Evolutionary conservation across 768 basidiomycete genomes (phyloP), one percentile per base, ranked within the genome.

Genomic region (Lepiota brunneoincarnata): DNA sequence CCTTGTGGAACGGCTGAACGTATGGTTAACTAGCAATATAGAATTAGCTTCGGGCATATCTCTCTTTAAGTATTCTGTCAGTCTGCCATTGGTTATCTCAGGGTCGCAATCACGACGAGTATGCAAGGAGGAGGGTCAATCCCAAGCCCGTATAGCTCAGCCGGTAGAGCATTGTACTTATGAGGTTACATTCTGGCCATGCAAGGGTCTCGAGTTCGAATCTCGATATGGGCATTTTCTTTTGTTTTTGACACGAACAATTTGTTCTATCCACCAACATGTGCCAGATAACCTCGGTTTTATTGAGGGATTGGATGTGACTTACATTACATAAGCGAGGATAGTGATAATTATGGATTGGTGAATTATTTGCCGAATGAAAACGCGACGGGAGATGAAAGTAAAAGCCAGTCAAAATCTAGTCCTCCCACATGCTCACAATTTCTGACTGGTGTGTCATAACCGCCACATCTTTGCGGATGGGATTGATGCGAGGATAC

Each of bases 381-480:
- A 9, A 18, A 28, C 23, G 39, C 26, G 10, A 4, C 6, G 4
- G 36, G 14, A 34, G 23, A 4, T 18, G 39, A 9, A 37, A 39
- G 20, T 18, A 9, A 17, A 41, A 24, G 11, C 42, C 1, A 14
- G 23, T 40, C 23, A 26, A 28, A 42, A 36, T 15, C 26, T 44
- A 69, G 26, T 78, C 71, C 55, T 83, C 78, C 79, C 77, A 83
- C 26, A 80, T 60, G 58, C 80, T 76, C 7, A 89, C 79, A 58
- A 90, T 77, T 74, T 93, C 91, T 1, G 87, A 81, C 63, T 93
- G 77, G 66, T 91, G 84, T 2, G 91, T 93, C 90, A 91, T 91
- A 23, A 91, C 87, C 3, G 86, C 84, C 1, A 82, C 89, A 59
- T 93, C 91, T 55, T 75, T 81, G 26, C 87, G 81, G 18, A 93